Evolutionary conservation across 768 basidiomycete genomes (phyloP).

Genomic region (Tulasnella sp.): DNA sequence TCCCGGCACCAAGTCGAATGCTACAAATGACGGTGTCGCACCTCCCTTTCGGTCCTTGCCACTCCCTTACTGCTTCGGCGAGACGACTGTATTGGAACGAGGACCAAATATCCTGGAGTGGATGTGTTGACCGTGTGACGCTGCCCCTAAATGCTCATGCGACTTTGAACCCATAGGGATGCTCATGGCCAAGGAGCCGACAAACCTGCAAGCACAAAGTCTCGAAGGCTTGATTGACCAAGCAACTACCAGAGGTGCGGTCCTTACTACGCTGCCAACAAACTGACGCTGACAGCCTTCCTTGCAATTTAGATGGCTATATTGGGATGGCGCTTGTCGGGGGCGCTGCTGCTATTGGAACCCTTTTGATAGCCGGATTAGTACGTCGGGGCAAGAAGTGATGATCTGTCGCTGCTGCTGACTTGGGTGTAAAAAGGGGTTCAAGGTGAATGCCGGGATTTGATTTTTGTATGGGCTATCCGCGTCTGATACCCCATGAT

Average conservation of each 20-base stretch:
- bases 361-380: slow-evolving; percentile 59
- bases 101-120: too few species aligned
- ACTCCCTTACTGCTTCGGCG: too few species aligned
- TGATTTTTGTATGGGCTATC: too few species aligned
- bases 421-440: too few species aligned
- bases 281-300: neutral
- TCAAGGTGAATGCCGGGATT: too few species aligned
- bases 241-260: slow-evolving; percentile 67
- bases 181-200: slow-evolving; percentile 82
- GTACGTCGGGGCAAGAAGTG: slow-evolving; percentile 55
- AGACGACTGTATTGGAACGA: too few species aligned
- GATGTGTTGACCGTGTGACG: too few species aligned
- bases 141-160: too few species aligned
- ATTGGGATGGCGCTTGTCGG: slow-evolving; percentile 95
- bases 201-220: slow-evolving; percentile 87
- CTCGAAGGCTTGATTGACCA: slow-evolving; percentile 76
- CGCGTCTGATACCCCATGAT: too few species aligned
- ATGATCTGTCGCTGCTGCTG: neutral
- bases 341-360: slow-evolving; percentile 77
- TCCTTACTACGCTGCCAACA: neutral
- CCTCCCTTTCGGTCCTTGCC: too few species aligned
- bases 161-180: slow-evolving; percentile 42
- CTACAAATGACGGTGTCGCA: too few species aligned
- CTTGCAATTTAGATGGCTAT: slow-evolving; percentile 66
- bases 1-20: neutral